A percentile compares a stretch with the other conserved stretches of the same genome.
Conservation (phyloP, 371 early-diverging fungal species). For the Blakeslea trispora region DNA sequence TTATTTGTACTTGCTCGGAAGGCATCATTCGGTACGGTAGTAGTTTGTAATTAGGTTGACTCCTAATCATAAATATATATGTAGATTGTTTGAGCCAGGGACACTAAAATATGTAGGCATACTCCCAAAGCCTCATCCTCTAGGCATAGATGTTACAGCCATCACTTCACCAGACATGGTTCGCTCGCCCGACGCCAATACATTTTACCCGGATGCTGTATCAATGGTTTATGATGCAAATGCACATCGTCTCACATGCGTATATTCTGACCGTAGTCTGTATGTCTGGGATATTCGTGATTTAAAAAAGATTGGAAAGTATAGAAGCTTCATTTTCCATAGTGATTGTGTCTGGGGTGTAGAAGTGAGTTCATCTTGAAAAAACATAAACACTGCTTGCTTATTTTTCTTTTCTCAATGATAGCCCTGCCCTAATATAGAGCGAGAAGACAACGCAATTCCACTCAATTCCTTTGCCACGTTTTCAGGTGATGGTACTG, state of each 20-base stretch:
- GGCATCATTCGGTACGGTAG: conserved; percentile 63
- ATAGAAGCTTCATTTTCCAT: conserved; percentile 71
- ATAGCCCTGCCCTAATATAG: conserved; percentile 33
- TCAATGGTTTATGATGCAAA: conserved; percentile 54
- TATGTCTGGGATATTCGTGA: conserved; percentile 79
- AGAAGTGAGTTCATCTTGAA: conserved; percentile 56
- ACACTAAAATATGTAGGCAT: conserved; percentile 73
- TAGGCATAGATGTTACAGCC: conserved; percentile 63
- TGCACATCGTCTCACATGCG: conserved; percentile 51
- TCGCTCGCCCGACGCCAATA: conserved; percentile 23
- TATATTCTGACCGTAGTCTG: conserved; percentile 76
- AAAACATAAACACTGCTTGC: not conserved
- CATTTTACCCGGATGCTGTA: conserved; percentile 64
- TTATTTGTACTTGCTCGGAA: conserved; percentile 76
- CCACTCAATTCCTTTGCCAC: conserved; percentile 76
- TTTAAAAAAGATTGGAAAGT: conserved; percentile 60
- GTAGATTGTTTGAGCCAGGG: conserved; percentile 70
- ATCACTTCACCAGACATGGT: conserved; percentile 41
- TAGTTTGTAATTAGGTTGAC: not conserved
- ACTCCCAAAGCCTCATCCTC: conserved; percentile 73
- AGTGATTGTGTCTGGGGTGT: conserved; percentile 87
- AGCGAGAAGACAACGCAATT: conserved; percentile 25
- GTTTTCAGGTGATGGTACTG: conserved; percentile 79
- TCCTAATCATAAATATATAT: conserved; percentile 4
- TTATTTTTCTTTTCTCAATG: conserved; percentile 2